These are phyloP conservation scores for Castanea crenata DNA, from an alignment of 306 rosid genomes.

Conservation along the genomic window DNA sequence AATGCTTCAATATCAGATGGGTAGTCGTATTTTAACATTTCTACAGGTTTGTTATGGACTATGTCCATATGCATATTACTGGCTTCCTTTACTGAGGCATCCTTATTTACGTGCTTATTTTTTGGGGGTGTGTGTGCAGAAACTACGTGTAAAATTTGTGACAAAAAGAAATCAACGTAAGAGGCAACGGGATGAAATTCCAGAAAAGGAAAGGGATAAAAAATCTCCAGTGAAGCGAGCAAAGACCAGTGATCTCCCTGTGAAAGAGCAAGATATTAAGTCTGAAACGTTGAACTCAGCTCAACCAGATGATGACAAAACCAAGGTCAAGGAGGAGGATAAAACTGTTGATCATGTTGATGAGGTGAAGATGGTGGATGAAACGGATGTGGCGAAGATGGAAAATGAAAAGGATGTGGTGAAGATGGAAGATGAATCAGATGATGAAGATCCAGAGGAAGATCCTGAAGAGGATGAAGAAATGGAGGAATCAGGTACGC, in stretches of 20 bases:
- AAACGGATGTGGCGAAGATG: slow-evolving; percentile 60
- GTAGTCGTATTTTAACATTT: slow-evolving; percentile 70
- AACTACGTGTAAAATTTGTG: slow-evolving; percentile 71
- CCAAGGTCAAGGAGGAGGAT: slow-evolving; percentile 30
- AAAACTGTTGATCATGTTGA: slow-evolving; percentile 34
- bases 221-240: slow-evolving; percentile 52
- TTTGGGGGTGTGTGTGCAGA: slow-evolving; percentile 35
- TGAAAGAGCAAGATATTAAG: slow-evolving; percentile 41
- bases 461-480: slow-evolving; percentile 89
- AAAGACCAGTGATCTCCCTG: slow-evolving; percentile 52
- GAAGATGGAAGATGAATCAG: slow-evolving; percentile 66
- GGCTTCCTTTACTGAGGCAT: slow-evolving; percentile 11
- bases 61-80: slow-evolving; percentile 13
- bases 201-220: slow-evolving; percentile 40
- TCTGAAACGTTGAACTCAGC: slow-evolving; percentile 33
- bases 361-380: slow-evolving; percentile 67
- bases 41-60: slow-evolving; percentile 66
- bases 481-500: slow-evolving; percentile 60
- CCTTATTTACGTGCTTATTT: background rate
- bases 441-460: slow-evolving; percentile 81
- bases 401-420: slow-evolving; percentile 60
- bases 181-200: slow-evolving; percentile 73
- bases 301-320: slow-evolving; percentile 44
- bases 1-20: slow-evolving; percentile 99
- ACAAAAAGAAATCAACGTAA: slow-evolving; percentile 68